Evolutionary conservation across 352 stramenopile genomes (phyloP), one percentile per base, ranked within the genome.

Genomic region (Phytophthora constricta): DNA sequence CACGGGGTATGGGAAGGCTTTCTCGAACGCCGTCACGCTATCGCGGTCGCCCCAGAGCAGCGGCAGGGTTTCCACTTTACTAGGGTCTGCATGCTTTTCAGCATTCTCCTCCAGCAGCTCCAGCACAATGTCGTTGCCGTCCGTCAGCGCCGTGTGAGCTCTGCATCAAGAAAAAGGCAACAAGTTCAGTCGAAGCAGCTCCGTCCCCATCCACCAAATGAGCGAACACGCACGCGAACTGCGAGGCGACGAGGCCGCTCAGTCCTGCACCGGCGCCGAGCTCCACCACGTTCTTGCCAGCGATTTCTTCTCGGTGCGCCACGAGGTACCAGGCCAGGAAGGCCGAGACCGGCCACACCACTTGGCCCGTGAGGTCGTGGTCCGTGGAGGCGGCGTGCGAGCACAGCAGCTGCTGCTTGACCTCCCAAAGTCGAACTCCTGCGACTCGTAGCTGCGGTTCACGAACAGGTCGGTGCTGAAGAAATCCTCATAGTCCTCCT

Each of bases 311-410:
- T 0, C 69, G 54, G 20, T 80, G 75, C 7, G 67, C 52, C 28
- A 73, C 53, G 8, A 81, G 55, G 33, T 77, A 80, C 75, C 79
- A 88, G n/a, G 77, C 77, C 23, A 90, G 59, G 52, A 88, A 85
- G 14, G 76, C 70, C 8, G 83, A 92, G 20, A 91, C 83, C 11
- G 81, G 85, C 85, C 82, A 93, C 46, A 93, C 77, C 0, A 93
- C 74, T 84, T 93, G 85, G 37, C 85, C 85, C 33, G 85, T 93
- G 25, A 93, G 68, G 46, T 93, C 83, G 64, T 89, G 85, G 66
- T 91, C 85, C 1, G 85, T 93, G 23, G 81, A 87, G 9, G 79
- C 81, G 14, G 81, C 78, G 22, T 74, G 76, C 9, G 81, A 87
- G 51, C 68, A 77, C 41, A 72, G 57, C n/a, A 90, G 61, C 55